Evolutionary conservation across 768 basidiomycete genomes (phyloP), one percentile per base, ranked within the genome.

Genomic region (Mycena rebaudengoi): DNA sequence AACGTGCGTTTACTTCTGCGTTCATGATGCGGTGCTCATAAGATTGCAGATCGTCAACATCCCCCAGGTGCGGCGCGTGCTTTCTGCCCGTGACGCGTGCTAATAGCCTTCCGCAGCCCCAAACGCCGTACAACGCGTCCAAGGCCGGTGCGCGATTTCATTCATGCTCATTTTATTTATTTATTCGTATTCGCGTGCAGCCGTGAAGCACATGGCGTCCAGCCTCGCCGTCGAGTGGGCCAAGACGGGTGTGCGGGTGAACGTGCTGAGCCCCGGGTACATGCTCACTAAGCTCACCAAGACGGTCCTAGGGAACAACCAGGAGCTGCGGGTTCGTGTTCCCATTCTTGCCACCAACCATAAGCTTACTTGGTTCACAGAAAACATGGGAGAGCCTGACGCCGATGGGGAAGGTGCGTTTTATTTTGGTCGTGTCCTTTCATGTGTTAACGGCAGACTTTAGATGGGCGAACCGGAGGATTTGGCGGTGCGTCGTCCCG

Each of bases 161-260:
- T 32, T 32, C 20, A 35, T 44, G 10, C 23, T 32, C 41, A 40
- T 7, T 8, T 3, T 20, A 21, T 32, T 39, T 39, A n/a, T 37
- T 2, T 29, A 32, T 18, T 61, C 16, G 57, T 40, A 26, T 44
- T 43, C 45, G 23, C 81, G 44, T 37, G 11, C 60, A 91, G 91
- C 96, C 48, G 96, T 98, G 32, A 91, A 91, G 69, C 96, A 98
- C 72, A 94, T 98, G 94, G 95, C 95, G 13, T 82, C 92, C 2
- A 94, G 91, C 68, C 83, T 98, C 32, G 96, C 92, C 1, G 95
- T 98, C 25, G 97, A 99, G 79, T 98, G 96, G 96, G 97, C 97
- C 0, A 91, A 90, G 75, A 87, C 90, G 67, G 89, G 89, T 46
- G 89, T 96, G 62, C 87, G 95, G 54, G 95, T 97, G 58, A 97